Conservation (phyloP, 164 flowering plant species). For the Vitis amurensis region DNA sequence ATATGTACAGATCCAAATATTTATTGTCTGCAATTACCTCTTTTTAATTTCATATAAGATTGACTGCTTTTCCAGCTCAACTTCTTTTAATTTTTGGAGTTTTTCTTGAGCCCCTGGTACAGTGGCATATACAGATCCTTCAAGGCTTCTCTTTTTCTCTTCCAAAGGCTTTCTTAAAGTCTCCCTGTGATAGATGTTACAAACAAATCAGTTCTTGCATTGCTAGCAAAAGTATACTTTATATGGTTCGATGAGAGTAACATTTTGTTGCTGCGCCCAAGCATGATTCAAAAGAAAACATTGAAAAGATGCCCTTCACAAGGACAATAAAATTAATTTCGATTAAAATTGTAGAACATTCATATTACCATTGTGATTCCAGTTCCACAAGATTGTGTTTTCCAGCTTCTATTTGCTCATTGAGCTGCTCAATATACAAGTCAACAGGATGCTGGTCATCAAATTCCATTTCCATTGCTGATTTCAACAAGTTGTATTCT, state of each 20-base stretch:
- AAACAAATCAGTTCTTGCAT: not conserved
- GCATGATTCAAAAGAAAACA: not conserved
- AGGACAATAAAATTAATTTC: not conserved
- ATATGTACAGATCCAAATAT: not conserved
- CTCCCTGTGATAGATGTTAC: constrained; percentile 31
- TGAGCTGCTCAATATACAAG: constrained; percentile 44
- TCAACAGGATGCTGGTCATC: constrained; percentile 48
- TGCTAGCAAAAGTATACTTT: not conserved
- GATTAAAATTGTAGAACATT: constrained; percentile 1
- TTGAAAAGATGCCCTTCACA: not conserved
- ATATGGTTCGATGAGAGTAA: not conserved
- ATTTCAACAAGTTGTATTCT: constrained; percentile 44
- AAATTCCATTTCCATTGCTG: constrained; percentile 47
- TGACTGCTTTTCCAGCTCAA: constrained; percentile 42
- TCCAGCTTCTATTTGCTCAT: constrained; percentile 33
- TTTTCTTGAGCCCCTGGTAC: constrained; percentile 41
- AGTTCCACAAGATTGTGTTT: constrained; percentile 37
- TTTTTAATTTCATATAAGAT: constrained; percentile 43
- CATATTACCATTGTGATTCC: constrained; percentile 44
- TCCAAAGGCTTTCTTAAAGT: constrained; percentile 35
- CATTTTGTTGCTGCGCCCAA: not conserved
- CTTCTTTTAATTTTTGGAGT: constrained; percentile 42
- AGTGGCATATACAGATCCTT: constrained; percentile 33
- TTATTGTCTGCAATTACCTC: constrained; percentile 41
- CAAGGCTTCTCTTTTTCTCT: constrained; percentile 45